These are phyloP conservation scores for Mortierella sp. DNA, from an alignment of 371 early-diverging fungal species.

Conservation along the genomic window DNA sequence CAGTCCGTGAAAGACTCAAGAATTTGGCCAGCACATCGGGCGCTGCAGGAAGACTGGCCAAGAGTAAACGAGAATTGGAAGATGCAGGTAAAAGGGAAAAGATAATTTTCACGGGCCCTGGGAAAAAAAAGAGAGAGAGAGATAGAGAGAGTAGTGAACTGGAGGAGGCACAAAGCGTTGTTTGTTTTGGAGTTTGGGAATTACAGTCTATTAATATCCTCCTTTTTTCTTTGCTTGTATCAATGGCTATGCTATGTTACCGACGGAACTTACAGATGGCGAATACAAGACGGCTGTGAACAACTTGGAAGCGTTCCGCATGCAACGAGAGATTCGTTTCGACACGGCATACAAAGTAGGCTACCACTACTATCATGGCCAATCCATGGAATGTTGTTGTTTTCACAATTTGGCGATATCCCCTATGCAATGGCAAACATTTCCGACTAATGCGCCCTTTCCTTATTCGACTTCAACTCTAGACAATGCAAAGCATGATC, in stretches of 20 bases:
- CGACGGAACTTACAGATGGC: slow-evolving; percentile 54
- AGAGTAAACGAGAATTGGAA: slow-evolving; percentile 67
- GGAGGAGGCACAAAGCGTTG: not conserved
- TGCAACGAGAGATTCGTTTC: slow-evolving; percentile 62
- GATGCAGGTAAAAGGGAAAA: slow-evolving; percentile 63
- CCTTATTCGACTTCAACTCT: slow-evolving; percentile 3
- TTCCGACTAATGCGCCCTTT: not conserved
- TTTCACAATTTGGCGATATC: not conserved
- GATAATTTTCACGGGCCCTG: not conserved
- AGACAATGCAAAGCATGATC: slow-evolving; percentile 67
- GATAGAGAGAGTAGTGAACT: too few relatives aligned
- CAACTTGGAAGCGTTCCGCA: slow-evolving; percentile 64
- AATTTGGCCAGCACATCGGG: slow-evolving; percentile 40
- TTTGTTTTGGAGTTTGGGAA: not conserved
- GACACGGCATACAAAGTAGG: slow-evolving; percentile 63
- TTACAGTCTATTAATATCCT: slow-evolving; percentile 29
- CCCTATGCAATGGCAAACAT: not conserved
- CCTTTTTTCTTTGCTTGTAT: not conserved
- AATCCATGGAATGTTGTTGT: not conserved
- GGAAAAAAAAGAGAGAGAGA: not conserved
- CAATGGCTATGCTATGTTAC: slow-evolving; percentile 9
- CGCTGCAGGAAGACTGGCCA: slow-evolving; percentile 57
- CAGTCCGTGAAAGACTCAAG: slow-evolving; percentile 59
- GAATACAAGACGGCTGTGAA: slow-evolving; percentile 73
- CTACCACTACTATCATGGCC: not conserved